Evolutionary conservation across 352 stramenopile species (phyloP).

Genomic region (Pythium dissimile): DNA sequence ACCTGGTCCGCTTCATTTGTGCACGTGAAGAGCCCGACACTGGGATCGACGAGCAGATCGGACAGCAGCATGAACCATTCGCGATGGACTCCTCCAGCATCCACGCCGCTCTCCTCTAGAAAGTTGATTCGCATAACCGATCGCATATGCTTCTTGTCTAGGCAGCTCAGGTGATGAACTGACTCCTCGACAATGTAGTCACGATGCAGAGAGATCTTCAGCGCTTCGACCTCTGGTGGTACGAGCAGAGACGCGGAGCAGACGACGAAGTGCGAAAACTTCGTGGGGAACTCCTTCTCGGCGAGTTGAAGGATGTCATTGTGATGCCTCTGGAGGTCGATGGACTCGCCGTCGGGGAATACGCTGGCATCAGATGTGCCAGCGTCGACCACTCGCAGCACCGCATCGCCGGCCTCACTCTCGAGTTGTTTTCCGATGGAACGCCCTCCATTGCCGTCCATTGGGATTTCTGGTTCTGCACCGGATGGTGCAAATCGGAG

Average conservation of each 20-base stretch:
- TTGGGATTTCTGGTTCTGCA: neutral
- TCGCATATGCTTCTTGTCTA: conserved; percentile 30
- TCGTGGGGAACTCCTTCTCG: conserved; percentile 40
- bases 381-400: neutral
- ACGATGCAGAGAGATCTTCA: conserved; percentile 42
- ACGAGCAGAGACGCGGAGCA: conserved; percentile 36
- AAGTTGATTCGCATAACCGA: conserved; percentile 51
- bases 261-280: conserved; percentile 49
- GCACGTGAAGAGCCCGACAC: conserved; percentile 49
- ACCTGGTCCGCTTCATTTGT: conserved; percentile 50
- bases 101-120: conserved; percentile 44
- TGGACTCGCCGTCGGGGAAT: conserved; percentile 9
- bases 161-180: conserved; percentile 44
- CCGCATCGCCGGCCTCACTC: neutral
- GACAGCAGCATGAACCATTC: conserved; percentile 84
- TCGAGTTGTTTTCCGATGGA: neutral
- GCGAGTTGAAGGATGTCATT: conserved; percentile 29
- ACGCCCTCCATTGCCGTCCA: neutral
- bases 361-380: conserved; percentile 5
- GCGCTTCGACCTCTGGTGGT: conserved; percentile 34
- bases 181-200: conserved; percentile 47
- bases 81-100: conserved; percentile 52
- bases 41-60: conserved; percentile 48
- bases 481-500: neutral
- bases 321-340: conserved; percentile 4